Evolutionary conservation across 768 basidiomycete species (phyloP), one percentile per base, ranked within the genome.

Genomic region (Tulasnella sp.): DNA sequence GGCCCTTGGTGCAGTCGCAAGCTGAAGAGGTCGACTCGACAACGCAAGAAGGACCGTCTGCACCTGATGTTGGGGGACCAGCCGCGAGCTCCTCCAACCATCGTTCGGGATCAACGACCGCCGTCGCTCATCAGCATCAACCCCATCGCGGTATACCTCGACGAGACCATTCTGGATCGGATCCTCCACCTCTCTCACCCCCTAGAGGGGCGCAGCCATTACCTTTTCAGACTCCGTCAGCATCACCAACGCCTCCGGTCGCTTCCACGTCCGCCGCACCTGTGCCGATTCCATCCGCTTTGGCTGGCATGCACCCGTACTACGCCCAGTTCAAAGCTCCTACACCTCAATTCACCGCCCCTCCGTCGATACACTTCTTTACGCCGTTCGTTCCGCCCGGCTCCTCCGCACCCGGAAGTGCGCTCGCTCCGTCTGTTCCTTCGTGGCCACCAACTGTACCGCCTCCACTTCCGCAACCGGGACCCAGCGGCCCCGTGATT

Each of bases 241-340:
- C 51, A 11, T 10, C 51, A 0, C 51, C 20, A 23, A 51, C 51
- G 10, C 51, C 51, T 23, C 51, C 51, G 10, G 51, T 20, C 4
- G 23, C 51, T 51, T 51, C 51, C 23, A 51, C 51, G 0, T 35
- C 61, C 10, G 29, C 61, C 11, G 32, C 61, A 35, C 61, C n/a
- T 11, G 26, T 6, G 32, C 26, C 61, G 16, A 29, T 67, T 15
- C 32, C 26, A 15, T 35, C 61, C 16, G 29, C 16, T 29, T 35
- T 26, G 61, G 5, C 61, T 16, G 61, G n/a, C 15, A 18, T 32
- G 18, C 61, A 67, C 10, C 29, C 61, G 29, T 67, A 67, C 61
- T 67, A 29, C 26, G 61, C 61, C 35, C 61, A 67, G 5, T 67
- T 67, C 61, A 67, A 67, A 67, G 61, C 61, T 35, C 61, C 61